Base-by-base conservation (phyloP, 306 rosid genomes). In the Rosa persica region DNA sequence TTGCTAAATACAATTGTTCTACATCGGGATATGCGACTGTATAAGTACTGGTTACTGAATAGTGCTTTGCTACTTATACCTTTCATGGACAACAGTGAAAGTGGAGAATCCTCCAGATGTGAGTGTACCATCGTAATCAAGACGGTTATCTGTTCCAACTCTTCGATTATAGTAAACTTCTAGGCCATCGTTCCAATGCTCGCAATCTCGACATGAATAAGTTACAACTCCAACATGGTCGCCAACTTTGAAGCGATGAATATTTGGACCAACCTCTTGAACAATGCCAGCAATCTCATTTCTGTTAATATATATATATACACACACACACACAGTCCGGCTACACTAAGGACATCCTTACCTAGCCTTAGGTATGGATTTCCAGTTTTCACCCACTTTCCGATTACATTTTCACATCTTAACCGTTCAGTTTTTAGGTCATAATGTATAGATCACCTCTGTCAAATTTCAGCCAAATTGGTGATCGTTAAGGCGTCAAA, bases 211-310 rank as follows among this genome's bases (percentile, higher is more conserved):
- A 81, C 98, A 93, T 9, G 97, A 90, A 81, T 82, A 86, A 60
- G 92, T 86, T 69, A 96, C 98, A 5, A 90, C 93, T 57, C 98
- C 97, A 67, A 91, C 88, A 77, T 81, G 95, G 73, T 93, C 97
- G 3, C 96, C 97, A 8, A 85, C 92, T 54, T 85, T 89, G 87
- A 93, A 90, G 54, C 73, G 81, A 0, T 69, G 75, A 68, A 91
- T 96, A 58, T 75, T 66, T 11, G 88, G 70, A 69, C 98, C 98
- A 80, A 93, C 85, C 72, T 75, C 86, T 78, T 85, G 74, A 68
- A 91, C 96, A 80, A 88, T 73, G 42, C 98, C 97, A 76, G 82
- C 93, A 76, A 91, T 93, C 86, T 93, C 98, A 71, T 91, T 97
- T 47, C 97, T 91, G 87, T 62, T 69, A 4, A 8, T n/a, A 57